Percentiles rank a stretch among this genome's conserved stretches.
These are phyloP conservation scores for Gastroboletus turbinatus DNA, from an alignment of 1,284 basidiomycete species.

Conservation along the genomic window DNA sequence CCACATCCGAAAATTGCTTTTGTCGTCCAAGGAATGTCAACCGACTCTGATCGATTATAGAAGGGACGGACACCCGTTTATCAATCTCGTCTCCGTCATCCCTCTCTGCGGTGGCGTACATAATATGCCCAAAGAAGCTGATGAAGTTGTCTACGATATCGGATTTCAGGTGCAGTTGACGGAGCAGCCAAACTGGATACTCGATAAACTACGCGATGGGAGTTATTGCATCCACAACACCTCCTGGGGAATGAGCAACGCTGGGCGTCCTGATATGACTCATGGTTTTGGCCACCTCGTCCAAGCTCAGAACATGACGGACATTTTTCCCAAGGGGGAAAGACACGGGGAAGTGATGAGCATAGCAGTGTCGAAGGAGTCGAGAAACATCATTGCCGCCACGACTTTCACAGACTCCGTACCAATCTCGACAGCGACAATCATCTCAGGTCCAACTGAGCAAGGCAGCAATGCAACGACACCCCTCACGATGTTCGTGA, in stretches of 20 bases:
- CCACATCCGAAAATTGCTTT: conserved; percentile 64
- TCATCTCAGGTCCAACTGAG: conserved; percentile 27
- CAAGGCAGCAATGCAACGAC: conserved; percentile 12
- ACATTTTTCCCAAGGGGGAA: conserved; percentile 25
- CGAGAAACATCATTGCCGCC: conserved; percentile 41
- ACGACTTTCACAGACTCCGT: conserved; percentile 40
- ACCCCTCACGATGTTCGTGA: conserved; percentile 23
- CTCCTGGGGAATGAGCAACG: conserved; percentile 13
- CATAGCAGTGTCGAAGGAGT: conserved; percentile 41
- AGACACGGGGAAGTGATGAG: conserved; percentile 39
- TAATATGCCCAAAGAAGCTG: conserved; percentile 45
- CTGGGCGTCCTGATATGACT: background rate
- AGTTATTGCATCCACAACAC: conserved; percentile 62
- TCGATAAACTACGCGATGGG: conserved; percentile 76
- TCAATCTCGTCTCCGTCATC: conserved; percentile 85
- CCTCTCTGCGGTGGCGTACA: conserved; percentile 71
- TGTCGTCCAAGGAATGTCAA: conserved; percentile 84
- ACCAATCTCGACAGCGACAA: conserved; percentile 35
- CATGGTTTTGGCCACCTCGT: conserved; percentile 12
- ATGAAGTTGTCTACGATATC: conserved; percentile 79
- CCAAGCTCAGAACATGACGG: conserved; percentile 21
- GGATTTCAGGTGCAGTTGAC: conserved; percentile 93
- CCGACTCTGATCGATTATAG: conserved; percentile 86
- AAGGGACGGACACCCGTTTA: conserved; percentile 83
- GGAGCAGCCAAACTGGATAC: conserved; percentile 82